Conservation (phyloP, 1,139 yeast species). For the Trichomonascaceae sp. region DNA sequence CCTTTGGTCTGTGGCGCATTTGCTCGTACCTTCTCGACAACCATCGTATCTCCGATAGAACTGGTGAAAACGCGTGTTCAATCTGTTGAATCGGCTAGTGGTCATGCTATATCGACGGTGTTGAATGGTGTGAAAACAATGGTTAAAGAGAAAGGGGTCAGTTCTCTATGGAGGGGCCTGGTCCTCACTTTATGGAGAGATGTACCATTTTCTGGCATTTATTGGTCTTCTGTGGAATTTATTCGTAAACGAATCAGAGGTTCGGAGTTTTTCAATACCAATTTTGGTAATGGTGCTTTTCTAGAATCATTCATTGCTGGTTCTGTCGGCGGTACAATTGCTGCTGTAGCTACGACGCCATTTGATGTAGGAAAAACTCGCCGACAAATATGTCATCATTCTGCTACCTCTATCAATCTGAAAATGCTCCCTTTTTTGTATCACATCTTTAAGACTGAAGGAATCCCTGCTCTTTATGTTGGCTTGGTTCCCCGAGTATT, state of each 20-base stretch:
- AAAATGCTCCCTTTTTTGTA: slow-evolving; percentile 61
- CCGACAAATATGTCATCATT: slow-evolving; percentile 54
- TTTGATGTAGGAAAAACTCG: slow-evolving; percentile 97
- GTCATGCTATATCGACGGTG: slow-evolving; percentile 34
- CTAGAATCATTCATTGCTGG: slow-evolving; percentile 77
- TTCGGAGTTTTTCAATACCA: slow-evolving; percentile 21
- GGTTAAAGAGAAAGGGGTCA: slow-evolving; percentile 51
- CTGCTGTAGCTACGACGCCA: slow-evolving; percentile 86
- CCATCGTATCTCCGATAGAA: slow-evolving; percentile 83
- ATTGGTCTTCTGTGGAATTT: slow-evolving; percentile 66
- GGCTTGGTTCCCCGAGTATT: slow-evolving; percentile 82
- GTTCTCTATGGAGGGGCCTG: slow-evolving; percentile 74
- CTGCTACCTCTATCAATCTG: slow-evolving; percentile 30
- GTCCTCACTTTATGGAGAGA: slow-evolving; percentile 92
- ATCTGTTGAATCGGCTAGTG: slow-evolving; percentile 42
- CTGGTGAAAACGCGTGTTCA: slow-evolving; percentile 82
- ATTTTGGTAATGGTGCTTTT: slow-evolving; percentile 47
- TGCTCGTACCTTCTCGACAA: slow-evolving; percentile 80
- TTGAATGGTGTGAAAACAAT: slow-evolving; percentile 52
- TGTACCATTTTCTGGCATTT: slow-evolving; percentile 92
- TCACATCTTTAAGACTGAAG: slow-evolving; percentile 64
- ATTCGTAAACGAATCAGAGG: slow-evolving; percentile 23
- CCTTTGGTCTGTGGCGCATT: slow-evolving; percentile 83
- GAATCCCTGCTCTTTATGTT: slow-evolving; percentile 68
- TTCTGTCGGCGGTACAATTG: slow-evolving; percentile 73